phyloP scores from a whole-genome alignment of 164 flowering plant genomes.

The Stephania japonica region DNA sequence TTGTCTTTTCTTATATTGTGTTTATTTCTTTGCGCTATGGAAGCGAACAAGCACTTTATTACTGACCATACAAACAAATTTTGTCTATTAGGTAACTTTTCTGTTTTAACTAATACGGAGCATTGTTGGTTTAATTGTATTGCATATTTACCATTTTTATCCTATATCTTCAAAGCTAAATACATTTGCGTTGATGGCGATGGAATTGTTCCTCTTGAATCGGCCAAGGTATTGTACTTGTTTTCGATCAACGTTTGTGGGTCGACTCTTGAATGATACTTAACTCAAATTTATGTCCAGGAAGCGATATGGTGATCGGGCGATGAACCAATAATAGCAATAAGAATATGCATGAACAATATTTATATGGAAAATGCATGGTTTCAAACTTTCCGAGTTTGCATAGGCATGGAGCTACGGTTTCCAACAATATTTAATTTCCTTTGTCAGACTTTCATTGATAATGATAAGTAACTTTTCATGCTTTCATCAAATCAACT shows the following conservation, averaged over 20 bases:
- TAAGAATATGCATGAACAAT: too few relatives aligned
- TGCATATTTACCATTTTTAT: background rate
- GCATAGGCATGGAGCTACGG: too few relatives aligned
- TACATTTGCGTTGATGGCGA: conserved; percentile 89
- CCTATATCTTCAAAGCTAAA: conserved; percentile 43
- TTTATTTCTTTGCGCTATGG: conserved; percentile 66
- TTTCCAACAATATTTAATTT: too few relatives aligned
- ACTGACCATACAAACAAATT: conserved; percentile 46
- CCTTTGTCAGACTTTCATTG: too few relatives aligned
- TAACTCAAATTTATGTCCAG: background rate
- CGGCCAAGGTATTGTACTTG: conserved; percentile 67
- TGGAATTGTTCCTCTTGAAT: conserved; percentile 97
- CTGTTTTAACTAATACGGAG: background rate
- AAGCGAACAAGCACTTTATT: conserved; percentile 59
- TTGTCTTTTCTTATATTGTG: conserved; percentile 11
- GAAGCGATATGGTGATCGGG: too few relatives aligned
- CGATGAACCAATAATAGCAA: too few relatives aligned
- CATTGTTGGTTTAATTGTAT: background rate
- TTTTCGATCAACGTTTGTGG: background rate
- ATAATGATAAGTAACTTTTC: too few relatives aligned
- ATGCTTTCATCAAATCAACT: too few relatives aligned
- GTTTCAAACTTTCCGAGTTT: too few relatives aligned
- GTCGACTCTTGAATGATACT: background rate
- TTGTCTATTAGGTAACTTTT: conserved; percentile 40
- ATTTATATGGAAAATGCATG: too few relatives aligned